Conservation (phyloP, 345 rosid species). For the Syzygium aqueum region DNA sequence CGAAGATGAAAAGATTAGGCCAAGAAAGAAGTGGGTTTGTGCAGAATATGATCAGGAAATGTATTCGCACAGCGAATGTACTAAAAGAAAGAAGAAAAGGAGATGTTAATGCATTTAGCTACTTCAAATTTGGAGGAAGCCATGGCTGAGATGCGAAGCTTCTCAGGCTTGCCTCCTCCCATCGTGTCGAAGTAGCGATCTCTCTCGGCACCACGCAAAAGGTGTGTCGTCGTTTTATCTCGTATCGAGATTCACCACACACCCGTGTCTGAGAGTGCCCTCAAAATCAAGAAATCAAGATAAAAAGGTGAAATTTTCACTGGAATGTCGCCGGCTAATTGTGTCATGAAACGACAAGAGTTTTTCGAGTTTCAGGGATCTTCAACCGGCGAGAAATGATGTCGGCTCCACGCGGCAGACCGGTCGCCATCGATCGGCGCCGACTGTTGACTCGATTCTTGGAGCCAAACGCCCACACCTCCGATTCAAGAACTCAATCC, state of each 20-base stretch:
- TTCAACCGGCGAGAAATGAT: constrained; percentile 1
- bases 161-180: neutral
- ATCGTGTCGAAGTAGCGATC: neutral
- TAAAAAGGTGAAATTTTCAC: too few species aligned
- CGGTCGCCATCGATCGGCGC: constrained; percentile 12
- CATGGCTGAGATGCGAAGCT: neutral
- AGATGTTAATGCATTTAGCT: neutral
- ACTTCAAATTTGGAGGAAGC: constrained; percentile 16
- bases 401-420: constrained; percentile 29
- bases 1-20: neutral
- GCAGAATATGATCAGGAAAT: neutral
- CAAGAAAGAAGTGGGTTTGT: neutral
- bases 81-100: neutral
- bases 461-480: neutral
- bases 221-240: constrained; percentile 1
- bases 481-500: neutral
- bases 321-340: constrained; percentile 6
- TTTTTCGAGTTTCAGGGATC: neutral
- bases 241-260: neutral
- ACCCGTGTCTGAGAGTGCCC: constrained; percentile 13
- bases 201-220: constrained; percentile 9
- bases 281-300: neutral
- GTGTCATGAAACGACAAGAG: constrained; percentile 3
- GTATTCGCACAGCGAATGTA: neutral
- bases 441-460: constrained; percentile 16